These are phyloP conservation scores for Arthroderma sp. DNA, from an alignment of 2,329 filamentous ascomycete genomes.

Conservation along the genomic window DNA sequence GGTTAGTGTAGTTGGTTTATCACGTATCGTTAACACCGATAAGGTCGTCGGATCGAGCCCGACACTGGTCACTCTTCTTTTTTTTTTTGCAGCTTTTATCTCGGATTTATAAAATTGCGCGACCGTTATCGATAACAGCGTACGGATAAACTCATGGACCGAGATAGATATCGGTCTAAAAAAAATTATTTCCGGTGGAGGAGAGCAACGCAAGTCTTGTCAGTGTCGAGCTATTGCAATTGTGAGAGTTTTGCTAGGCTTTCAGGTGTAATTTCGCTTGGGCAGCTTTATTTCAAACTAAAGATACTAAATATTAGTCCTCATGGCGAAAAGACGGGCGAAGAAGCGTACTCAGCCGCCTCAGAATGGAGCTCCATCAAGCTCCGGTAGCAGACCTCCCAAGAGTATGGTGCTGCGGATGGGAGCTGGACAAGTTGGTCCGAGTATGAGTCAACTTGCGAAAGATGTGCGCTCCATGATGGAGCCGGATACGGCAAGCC, in stretches of 20 bases:
- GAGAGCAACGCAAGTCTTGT: too few relatives aligned
- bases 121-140: neutral
- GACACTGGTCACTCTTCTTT: too few relatives aligned
- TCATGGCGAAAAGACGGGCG: constrained; percentile 65
- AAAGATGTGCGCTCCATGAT: constrained; percentile 85
- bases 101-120: too few relatives aligned
- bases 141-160: constrained; percentile 6
- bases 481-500: constrained; percentile 84
- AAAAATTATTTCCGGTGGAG: too few relatives aligned
- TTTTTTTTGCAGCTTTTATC: too few relatives aligned
- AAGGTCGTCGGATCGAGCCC: too few relatives aligned
- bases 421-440: constrained; percentile 82
- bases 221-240: too few relatives aligned
- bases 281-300: too few relatives aligned
- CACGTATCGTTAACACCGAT: too few relatives aligned
- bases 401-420: constrained; percentile 99
- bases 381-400: constrained; percentile 48
- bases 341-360: constrained; percentile 81
- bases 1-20: too few relatives aligned
- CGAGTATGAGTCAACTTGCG: constrained; percentile 80
- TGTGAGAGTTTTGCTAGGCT: too few relatives aligned
- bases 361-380: constrained; percentile 47
- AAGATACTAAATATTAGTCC: neutral
- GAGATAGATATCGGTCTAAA: constrained; percentile 2
- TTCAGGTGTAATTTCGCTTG: too few relatives aligned